These are phyloP conservation scores for Pleodorina starrii DNA, from an alignment of 139 green algal species.

Conservation along the genomic window DNA sequence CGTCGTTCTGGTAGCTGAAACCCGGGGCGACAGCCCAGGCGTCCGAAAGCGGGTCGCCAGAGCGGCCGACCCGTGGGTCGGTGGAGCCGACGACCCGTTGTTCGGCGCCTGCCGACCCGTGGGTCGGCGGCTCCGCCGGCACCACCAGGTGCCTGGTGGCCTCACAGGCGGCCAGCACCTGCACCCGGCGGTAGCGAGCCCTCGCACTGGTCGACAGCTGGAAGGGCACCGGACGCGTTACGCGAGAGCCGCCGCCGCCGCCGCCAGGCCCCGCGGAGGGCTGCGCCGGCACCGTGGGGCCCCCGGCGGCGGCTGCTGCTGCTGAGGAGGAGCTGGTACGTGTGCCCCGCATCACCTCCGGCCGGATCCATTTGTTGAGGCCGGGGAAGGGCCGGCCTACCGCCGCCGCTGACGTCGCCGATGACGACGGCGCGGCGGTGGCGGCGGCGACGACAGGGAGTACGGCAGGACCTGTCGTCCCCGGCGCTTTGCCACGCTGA, in stretches of 20 bases:
- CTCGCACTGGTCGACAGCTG: slow-evolving; percentile 19
- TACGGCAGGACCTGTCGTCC: too few relatives aligned
- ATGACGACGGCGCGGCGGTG: background rate
- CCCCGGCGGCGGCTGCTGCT: too few relatives aligned
- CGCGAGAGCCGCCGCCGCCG: background rate
- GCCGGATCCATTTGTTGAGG: slow-evolving; percentile 43
- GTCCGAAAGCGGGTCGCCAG: too few relatives aligned
- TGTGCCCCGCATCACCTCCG: background rate
- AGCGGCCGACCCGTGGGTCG: background rate
- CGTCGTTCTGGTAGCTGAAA: background rate
- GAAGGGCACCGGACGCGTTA: slow-evolving; percentile 9
- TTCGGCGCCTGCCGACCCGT: background rate
- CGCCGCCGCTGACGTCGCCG: background rate
- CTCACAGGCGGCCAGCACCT: slow-evolving; percentile 12
- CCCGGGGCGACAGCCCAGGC: background rate
- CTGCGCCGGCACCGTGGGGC: too few relatives aligned
- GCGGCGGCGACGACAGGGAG: background rate
- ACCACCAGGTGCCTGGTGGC: slow-evolving; percentile 25
- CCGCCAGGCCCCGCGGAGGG: too few relatives aligned
- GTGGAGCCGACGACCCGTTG: too few relatives aligned
- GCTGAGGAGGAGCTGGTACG: too few relatives aligned
- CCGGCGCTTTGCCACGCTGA: too few relatives aligned
- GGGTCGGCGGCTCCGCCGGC: background rate
- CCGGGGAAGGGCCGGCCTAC: slow-evolving; percentile 21
- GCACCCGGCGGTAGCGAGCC: background rate